These are phyloP conservation scores for Nakazawaea siamensis DNA, from an alignment of 805 yeast genomes.

Conservation along the genomic window DNA sequence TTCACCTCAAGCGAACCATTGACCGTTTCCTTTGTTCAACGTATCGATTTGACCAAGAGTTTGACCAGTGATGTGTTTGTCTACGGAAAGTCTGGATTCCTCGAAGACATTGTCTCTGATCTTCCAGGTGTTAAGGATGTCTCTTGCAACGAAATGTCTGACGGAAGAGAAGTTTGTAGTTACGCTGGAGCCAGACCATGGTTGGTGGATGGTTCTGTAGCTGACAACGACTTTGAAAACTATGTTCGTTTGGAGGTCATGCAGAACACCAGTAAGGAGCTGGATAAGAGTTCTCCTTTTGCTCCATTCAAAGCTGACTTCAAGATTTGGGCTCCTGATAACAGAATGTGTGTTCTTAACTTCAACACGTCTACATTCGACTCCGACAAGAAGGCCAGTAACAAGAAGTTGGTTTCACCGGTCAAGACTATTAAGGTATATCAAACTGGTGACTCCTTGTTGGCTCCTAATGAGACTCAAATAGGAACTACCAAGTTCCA, in stretches of 20 bases:
- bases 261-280: slow-evolving; percentile 35
- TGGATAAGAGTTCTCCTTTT: slow-evolving; percentile 33
- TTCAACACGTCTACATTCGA: slow-evolving; percentile 44
- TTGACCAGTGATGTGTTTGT: slow-evolving; percentile 33
- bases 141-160: slow-evolving; percentile 15
- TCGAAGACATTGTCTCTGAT: slow-evolving; percentile 40
- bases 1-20: slow-evolving; percentile 57
- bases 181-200: slow-evolving; percentile 42
- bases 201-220: slow-evolving; percentile 28
- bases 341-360: slow-evolving; percentile 53
- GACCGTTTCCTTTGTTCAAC: slow-evolving; percentile 65
- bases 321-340: slow-evolving; percentile 46
- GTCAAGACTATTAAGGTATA: slow-evolving; percentile 55
- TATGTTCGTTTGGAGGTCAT: slow-evolving; percentile 44
- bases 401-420: slow-evolving; percentile 38
- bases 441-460: slow-evolving; percentile 20
- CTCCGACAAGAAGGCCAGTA: slow-evolving; percentile 19
- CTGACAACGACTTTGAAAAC: slow-evolving; percentile 27
- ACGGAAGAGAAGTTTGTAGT: slow-evolving; percentile 44
- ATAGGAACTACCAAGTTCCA: slow-evolving; percentile 22
- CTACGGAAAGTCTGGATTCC: slow-evolving; percentile 41
- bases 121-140: slow-evolving; percentile 35
- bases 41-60: slow-evolving; percentile 35
- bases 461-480: slow-evolving; percentile 5
- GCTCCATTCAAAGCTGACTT: slow-evolving; percentile 62